Conservation (phyloP, 371 early-diverging fungal genomes). For the Umbelopsis sp. region DNA sequence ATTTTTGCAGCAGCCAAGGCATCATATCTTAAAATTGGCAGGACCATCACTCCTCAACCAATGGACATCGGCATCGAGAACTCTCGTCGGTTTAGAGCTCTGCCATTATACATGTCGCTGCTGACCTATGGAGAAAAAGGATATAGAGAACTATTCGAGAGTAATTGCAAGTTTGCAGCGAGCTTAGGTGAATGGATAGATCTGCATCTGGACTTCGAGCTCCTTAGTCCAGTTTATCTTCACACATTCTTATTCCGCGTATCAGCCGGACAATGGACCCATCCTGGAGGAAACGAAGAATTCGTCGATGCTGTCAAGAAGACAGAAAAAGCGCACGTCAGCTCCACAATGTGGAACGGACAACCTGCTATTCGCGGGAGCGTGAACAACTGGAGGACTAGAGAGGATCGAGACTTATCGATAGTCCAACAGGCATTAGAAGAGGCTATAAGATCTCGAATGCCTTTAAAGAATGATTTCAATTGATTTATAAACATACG, state of each 20-base stretch:
- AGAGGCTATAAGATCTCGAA: background rate
- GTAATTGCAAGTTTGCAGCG: constrained; percentile 44
- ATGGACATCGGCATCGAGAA: constrained; percentile 47
- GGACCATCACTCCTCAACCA: constrained; percentile 22
- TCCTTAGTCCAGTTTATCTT: constrained; percentile 37
- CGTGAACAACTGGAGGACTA: constrained; percentile 54
- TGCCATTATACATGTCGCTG: constrained; percentile 51
- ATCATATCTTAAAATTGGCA: constrained; percentile 22
- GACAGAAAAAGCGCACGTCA: constrained; percentile 39
- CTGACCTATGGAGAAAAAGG: constrained; percentile 44
- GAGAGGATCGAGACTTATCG: constrained; percentile 33
- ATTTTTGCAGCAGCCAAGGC: constrained; percentile 29
- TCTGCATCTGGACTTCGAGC: constrained; percentile 22
- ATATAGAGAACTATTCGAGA: constrained; percentile 36
- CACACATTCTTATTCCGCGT: constrained; percentile 37
- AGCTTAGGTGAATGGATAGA: constrained; percentile 45
- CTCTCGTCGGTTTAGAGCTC: constrained; percentile 48
- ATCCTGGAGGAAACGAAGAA: constrained; percentile 20
- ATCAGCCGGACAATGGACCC: constrained; percentile 3
- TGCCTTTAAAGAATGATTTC: no score
- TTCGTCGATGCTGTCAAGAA: constrained; percentile 38
- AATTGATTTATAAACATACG: no score
- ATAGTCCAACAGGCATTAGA: constrained; percentile 29
- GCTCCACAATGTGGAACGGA: constrained; percentile 43
- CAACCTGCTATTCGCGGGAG: constrained; percentile 44